Evolutionary conservation across 2,329 filamentous ascomycete species (phyloP).

Genomic region (Alternaria ethzedia): DNA sequence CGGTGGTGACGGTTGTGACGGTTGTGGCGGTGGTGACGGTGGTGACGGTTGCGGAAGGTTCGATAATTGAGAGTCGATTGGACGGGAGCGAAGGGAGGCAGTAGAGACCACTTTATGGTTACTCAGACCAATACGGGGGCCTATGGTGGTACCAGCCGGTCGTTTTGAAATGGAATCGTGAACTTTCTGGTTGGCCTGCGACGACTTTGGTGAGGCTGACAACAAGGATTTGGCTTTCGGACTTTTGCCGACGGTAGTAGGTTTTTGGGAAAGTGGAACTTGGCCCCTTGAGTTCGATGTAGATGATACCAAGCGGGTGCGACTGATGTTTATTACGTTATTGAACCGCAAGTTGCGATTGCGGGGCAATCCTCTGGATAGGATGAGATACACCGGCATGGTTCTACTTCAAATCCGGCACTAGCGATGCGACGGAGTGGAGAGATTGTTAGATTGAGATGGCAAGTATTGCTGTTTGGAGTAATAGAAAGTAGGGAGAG

Average conservation of each 20-base stretch:
- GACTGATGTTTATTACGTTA: neutral
- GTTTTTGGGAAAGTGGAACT: neutral
- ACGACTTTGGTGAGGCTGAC: neutral
- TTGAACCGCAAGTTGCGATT: neutral
- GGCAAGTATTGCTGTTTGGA: neutral
- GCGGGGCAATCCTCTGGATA: neutral
- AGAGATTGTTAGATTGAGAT: neutral
- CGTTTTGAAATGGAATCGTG: neutral
- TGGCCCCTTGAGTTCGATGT: neutral
- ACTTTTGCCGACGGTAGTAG: neutral
- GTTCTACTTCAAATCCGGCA: neutral
- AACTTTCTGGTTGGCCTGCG: neutral
- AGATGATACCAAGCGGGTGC: neutral
- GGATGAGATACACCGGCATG: neutral
- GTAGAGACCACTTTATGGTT: neutral
- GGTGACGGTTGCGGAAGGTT: neutral
- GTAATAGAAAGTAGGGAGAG: neutral
- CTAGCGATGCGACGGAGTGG: neutral
- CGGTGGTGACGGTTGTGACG: too few relatives aligned
- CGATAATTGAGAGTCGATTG: neutral
- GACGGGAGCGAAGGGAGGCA: neutral
- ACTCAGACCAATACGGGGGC: neutral
- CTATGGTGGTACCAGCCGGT: neutral
- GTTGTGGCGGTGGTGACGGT: neutral
- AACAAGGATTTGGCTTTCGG: neutral